Percentiles rank a stretch among this genome's conserved stretches.
Conservation (phyloP, 2,329 filamentous ascomycete genomes). For the Fusarium austroafricanum region DNA sequence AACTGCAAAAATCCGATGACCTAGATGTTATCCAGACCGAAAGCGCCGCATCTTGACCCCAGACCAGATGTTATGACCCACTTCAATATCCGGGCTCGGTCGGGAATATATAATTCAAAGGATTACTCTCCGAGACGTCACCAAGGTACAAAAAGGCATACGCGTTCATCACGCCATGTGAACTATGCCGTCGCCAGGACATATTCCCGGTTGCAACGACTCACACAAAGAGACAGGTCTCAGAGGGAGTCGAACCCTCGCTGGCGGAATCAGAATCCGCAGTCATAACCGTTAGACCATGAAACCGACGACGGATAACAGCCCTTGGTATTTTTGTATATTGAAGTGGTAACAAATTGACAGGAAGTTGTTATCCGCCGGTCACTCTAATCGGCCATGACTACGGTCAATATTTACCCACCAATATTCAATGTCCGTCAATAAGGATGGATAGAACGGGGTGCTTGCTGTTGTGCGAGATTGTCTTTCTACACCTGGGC, state of each 20-base stretch:
- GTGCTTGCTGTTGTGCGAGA: background rate
- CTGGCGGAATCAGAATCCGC: too few species aligned
- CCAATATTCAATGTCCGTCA: too few species aligned
- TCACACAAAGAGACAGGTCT: background rate
- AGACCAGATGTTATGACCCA: background rate
- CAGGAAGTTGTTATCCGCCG: too few species aligned
- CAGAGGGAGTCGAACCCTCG: background rate
- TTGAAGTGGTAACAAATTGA: too few species aligned
- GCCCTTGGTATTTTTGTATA: too few species aligned
- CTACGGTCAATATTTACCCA: too few species aligned
- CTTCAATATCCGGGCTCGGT: conserved; percentile 18
- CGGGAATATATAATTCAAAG: background rate
- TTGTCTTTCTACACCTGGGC: too few species aligned
- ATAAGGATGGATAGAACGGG: too few species aligned
- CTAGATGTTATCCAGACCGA: background rate
- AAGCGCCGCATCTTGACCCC: background rate
- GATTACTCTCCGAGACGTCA: background rate
- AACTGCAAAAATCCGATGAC: background rate
- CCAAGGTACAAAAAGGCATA: background rate
- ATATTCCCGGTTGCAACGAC: background rate
- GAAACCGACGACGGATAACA: too few species aligned
- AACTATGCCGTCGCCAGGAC: too few species aligned
- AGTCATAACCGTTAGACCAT: too few species aligned
- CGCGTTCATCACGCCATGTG: background rate
- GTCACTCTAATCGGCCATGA: too few species aligned